These are phyloP conservation scores for Trichoderma gracile DNA, from an alignment of 2,329 filamentous ascomycete species.

Conservation along the genomic window DNA sequence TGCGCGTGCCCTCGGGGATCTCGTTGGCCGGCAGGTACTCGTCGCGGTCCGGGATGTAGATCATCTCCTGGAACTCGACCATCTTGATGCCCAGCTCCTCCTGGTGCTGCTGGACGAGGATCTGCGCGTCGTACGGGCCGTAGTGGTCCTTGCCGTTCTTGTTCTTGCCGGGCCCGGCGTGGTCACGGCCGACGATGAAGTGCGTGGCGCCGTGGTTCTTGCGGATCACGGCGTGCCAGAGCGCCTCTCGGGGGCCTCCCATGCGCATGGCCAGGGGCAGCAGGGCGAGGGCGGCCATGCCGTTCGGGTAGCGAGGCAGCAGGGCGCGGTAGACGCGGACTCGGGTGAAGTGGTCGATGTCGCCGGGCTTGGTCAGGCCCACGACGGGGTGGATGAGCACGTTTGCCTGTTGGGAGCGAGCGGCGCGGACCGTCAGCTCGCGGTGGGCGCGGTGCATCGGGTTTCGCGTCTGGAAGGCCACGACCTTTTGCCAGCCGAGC, in stretches of 20 bases:
- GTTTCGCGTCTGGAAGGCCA: slow-evolving; percentile 98
- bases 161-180: slow-evolving; percentile 97
- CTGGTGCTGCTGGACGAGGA: slow-evolving; percentile 93
- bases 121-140: slow-evolving; percentile 95
- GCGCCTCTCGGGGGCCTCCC: slow-evolving; percentile 95
- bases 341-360: slow-evolving; percentile 99
- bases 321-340: slow-evolving; percentile 98
- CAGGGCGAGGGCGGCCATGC: slow-evolving; percentile 95
- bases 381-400: slow-evolving; percentile 99
- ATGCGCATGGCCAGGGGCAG: slow-evolving; percentile 98
- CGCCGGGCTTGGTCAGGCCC: slow-evolving; percentile 96
- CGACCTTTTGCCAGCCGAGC: slow-evolving; percentile 95
- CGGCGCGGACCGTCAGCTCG: slow-evolving; percentile 95
- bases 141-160: slow-evolving; percentile 96
- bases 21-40: slow-evolving; percentile 95
- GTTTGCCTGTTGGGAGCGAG: slow-evolving; percentile 93
- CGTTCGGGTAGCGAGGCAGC: slow-evolving; percentile 94
- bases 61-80: slow-evolving; percentile 99
- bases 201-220: slow-evolving; percentile 99
- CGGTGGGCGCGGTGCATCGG: slow-evolving; percentile 99
- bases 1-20: slow-evolving; percentile 79
- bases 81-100: slow-evolving; percentile 98
- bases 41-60: slow-evolving; percentile 94
- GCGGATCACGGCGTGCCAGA: slow-evolving; percentile 99
- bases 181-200: slow-evolving; percentile 98